Conservation (phyloP, 1,284 basidiomycete species). For the Sanghuangporus baumii region DNA sequence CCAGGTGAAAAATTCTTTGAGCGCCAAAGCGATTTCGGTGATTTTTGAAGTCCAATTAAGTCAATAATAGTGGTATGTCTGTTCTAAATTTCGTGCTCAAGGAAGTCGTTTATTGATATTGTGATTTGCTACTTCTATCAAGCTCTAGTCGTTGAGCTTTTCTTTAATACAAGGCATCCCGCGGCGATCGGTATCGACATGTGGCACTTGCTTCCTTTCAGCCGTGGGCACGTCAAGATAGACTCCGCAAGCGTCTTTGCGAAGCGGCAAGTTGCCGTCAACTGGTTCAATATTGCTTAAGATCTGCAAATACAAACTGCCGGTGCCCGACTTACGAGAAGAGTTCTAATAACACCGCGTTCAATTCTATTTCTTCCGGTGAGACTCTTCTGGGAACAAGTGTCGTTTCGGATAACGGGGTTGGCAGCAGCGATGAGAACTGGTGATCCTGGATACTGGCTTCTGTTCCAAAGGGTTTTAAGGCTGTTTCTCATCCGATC, state of each 20-base stretch:
- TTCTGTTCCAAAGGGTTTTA: not conserved
- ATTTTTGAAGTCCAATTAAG: slow-evolving; percentile 39
- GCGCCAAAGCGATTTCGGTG: slow-evolving; percentile 33
- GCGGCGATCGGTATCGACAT: slow-evolving; percentile 38
- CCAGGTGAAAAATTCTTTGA: slow-evolving; percentile 34
- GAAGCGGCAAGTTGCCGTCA: slow-evolving; percentile 40
- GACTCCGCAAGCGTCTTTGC: slow-evolving; percentile 39
- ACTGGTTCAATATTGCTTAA: slow-evolving; percentile 43
- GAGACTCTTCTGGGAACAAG: slow-evolving; percentile 7
- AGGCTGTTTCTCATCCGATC: slow-evolving; percentile 31
- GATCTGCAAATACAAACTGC: slow-evolving; percentile 47
- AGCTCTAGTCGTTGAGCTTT: slow-evolving; percentile 41
- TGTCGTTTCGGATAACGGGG: slow-evolving; percentile 3
- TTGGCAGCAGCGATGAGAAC: slow-evolving; percentile 15
- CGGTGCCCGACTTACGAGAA: slow-evolving; percentile 39
- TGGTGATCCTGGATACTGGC: slow-evolving; percentile 18
- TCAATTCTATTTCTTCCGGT: slow-evolving; percentile 11
- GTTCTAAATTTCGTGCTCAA: too few species aligned
- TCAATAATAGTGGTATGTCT: slow-evolving; percentile 35
- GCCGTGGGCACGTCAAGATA: slow-evolving; percentile 44
- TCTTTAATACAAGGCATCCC: slow-evolving; percentile 25
- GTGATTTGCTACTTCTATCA: not conserved
- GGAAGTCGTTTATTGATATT: not conserved
- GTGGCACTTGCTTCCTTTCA: slow-evolving; percentile 52
- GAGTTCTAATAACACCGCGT: slow-evolving; percentile 38